A percentile compares a stretch with the other conserved stretches of the same genome.
phyloP scores from a whole-genome alignment of 257 asterid species.

The Solanum gandarillasii region DNA sequence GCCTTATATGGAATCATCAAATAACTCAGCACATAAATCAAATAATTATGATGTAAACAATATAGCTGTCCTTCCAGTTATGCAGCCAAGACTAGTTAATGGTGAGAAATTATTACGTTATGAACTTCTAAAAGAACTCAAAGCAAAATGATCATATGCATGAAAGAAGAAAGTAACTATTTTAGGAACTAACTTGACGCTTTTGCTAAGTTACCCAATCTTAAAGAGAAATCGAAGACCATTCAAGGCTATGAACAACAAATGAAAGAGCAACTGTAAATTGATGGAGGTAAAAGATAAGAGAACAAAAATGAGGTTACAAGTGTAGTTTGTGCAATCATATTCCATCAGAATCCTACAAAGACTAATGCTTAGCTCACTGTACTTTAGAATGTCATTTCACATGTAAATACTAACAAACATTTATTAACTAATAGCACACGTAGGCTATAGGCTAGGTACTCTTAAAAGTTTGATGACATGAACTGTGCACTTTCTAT shows the following conservation, averaged over 20 bases:
- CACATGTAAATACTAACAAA: neutral
- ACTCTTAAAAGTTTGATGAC: neutral
- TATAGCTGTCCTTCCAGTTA: neutral
- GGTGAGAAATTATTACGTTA: neutral
- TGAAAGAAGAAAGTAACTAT: neutral
- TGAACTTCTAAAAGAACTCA: neutral
- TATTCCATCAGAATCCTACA: neutral
- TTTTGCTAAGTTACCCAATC: neutral
- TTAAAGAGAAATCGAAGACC: neutral
- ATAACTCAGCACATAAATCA: neutral
- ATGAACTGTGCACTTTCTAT: neutral
- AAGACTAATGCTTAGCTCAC: neutral
- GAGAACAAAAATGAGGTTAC: neutral
- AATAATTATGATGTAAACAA: neutral
- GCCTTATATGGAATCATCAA: constrained; percentile 23
- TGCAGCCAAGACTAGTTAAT: neutral
- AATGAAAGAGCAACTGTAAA: neutral
- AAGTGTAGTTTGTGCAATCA: neutral
- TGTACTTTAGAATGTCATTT: neutral
- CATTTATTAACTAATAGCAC: neutral
- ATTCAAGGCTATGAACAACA: neutral
- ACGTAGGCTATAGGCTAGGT: neutral
- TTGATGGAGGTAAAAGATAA: neutral
- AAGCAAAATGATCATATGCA: neutral
- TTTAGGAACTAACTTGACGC: neutral